Evolutionary conservation across 140 eudicot genomes (phyloP).

Genomic region (Bidens hawaiensis): DNA sequence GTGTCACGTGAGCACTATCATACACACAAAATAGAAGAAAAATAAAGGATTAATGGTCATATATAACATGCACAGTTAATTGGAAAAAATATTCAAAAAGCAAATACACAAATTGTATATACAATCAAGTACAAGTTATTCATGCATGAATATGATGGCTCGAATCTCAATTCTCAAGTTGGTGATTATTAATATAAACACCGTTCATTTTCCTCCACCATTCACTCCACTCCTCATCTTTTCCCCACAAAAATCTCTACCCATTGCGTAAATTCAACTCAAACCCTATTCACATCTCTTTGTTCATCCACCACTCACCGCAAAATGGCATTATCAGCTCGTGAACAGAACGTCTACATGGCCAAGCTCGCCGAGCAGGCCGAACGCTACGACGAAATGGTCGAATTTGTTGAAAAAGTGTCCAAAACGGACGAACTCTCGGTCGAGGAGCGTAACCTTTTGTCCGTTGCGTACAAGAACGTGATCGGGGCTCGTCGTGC

Average conservation of each 20-base stretch:
- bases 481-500: slow-evolving; percentile 79
- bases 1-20: no score
- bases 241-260: slow-evolving; percentile 24
- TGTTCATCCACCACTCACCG: slow-evolving; percentile 1
- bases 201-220: slow-evolving; percentile 18
- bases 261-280: slow-evolving; percentile 27
- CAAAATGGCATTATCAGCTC: slow-evolving; percentile 39
- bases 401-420: slow-evolving; percentile 67
- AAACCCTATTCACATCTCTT: slow-evolving; percentile 16
- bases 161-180: slow-evolving; percentile 1
- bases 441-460: slow-evolving; percentile 63
- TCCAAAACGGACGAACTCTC: slow-evolving; percentile 53
- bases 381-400: slow-evolving; percentile 78
- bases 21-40: no score
- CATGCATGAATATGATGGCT: slow-evolving; percentile 3
- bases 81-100: no score
- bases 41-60: no score
- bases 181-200: slow-evolving; percentile 9
- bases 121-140: slow-evolving; percentile 2
- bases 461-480: slow-evolving; percentile 74
- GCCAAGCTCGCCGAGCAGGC: slow-evolving; percentile 82
- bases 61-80: no score
- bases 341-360: slow-evolving; percentile 71
- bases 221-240: slow-evolving; percentile 24
- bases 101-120: no score